Percentiles rank a stretch among this genome's conserved stretches.
Conservation (phyloP, 2,329 filamentous ascomycete genomes). For the Berkeleyomyces basicola region DNA sequence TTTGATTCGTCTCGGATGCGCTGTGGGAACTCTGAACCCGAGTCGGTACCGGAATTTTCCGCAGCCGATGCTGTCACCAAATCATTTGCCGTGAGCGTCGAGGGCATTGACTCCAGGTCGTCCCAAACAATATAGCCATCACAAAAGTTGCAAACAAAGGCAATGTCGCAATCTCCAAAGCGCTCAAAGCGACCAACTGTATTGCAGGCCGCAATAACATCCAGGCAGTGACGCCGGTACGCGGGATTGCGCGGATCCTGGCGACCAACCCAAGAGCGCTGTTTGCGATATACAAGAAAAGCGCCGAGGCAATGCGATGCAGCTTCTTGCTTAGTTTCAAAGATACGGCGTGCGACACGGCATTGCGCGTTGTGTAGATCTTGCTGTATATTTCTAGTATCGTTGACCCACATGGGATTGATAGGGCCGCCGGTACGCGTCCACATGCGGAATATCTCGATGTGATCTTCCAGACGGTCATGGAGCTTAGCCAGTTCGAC, state of each 20-base stretch:
- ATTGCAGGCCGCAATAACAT: constrained; percentile 36
- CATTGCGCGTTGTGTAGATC: constrained; percentile 42
- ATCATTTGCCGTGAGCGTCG: constrained; percentile 16
- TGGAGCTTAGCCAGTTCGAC: constrained; percentile 32
- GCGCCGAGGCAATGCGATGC: constrained; percentile 37
- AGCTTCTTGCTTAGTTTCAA: constrained; percentile 32
- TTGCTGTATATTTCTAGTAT: constrained; percentile 31
- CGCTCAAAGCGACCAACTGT: constrained; percentile 38
- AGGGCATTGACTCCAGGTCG: constrained; percentile 36
- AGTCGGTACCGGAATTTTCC: neutral
- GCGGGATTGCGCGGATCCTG: constrained; percentile 20
- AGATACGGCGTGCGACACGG: constrained; percentile 39
- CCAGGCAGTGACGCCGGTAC: constrained; percentile 25
- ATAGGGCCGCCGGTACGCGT: constrained; percentile 36
- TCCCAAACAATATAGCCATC: constrained; percentile 44
- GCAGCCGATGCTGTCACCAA: neutral
- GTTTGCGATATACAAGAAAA: constrained; percentile 34
- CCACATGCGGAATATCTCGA: constrained; percentile 38
- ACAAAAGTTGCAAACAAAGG: constrained; percentile 45
- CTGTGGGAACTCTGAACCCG: constrained; percentile 1
- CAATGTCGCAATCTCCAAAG: constrained; percentile 36
- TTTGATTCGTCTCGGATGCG: neutral
- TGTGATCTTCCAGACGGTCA: constrained; percentile 30
- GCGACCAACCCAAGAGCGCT: constrained; percentile 20
- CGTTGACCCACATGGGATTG: constrained; percentile 37